Evolutionary conservation across 306 rosid genomes (phyloP), one percentile per base, ranked within the genome.

Genomic region (Leucaena leucocephala): DNA sequence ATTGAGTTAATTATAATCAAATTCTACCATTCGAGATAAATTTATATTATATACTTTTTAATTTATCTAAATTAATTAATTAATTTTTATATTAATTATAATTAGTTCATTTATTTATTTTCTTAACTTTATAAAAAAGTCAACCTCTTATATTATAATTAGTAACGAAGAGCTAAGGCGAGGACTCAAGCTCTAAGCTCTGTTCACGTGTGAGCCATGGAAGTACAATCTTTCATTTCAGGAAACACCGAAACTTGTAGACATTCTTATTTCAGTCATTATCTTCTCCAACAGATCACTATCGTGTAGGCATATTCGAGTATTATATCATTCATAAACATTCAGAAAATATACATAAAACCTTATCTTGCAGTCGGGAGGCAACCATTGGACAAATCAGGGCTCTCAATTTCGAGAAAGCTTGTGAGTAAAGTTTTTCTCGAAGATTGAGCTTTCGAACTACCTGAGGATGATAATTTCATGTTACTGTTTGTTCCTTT

Each of bases 351-450:
- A 61, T 80, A 66, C 80, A 85, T 71, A 68, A 70, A 27, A 49
- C 33, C 12, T 92, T 63, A 93, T 83, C 98, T 93, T 58, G 98
- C 93, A 52, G 97, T 89, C 68, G 98, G 98, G 81, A 91, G 88
- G 82, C 84, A 83, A 48, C 82, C 87, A 50, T 88, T 85, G 40
- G 98, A 86, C 55, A 89, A 80, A 81, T 91, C 94, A 42, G 96
- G 96, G 86, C 89, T 90, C 85, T 93, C 99, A 46, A 93, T 91
- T 74, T 93, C 99, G 4, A 95, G 98, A 80, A 95, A 95, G 80
- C 93, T 90, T 44, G 98, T 87, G 19, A 95, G 97, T 70, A 95
- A 74, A 38, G 99, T 95, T 87, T 95, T 95, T 72, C 99, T 85
- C 42, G 98, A 85, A 50, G 96, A 77, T 48, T 88, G 94, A 78